phyloP scores from a whole-genome alignment of 352 stramenopile genomes.

The Phytophthora melonis region DNA sequence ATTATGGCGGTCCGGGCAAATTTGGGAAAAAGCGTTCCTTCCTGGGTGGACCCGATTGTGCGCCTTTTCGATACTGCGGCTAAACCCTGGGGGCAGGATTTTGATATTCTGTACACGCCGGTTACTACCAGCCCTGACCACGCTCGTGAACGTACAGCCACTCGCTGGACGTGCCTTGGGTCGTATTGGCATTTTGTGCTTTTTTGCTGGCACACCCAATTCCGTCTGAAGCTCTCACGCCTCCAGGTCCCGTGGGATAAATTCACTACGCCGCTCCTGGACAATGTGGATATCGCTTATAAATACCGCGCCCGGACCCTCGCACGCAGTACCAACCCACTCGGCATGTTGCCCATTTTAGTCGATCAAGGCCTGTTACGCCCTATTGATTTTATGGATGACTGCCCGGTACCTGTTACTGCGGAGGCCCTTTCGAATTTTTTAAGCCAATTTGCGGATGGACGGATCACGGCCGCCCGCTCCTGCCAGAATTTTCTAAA shows the following conservation, averaged over 20 bases:
- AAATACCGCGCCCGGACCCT: background rate
- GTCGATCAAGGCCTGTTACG: background rate
- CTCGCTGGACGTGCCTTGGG: background rate
- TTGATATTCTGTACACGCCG: background rate
- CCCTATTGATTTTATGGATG: background rate
- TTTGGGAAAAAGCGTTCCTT: background rate
- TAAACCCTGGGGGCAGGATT: background rate
- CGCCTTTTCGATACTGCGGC: background rate
- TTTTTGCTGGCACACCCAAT: background rate
- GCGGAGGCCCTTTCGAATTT: background rate
- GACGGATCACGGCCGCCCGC: background rate
- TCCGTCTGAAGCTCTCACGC: background rate
- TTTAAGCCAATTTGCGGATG: background rate
- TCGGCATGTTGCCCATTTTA: background rate
- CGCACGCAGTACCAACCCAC: too few species aligned
- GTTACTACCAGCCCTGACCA: background rate
- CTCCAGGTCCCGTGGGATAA: background rate
- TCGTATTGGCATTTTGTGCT: background rate
- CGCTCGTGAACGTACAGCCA: background rate
- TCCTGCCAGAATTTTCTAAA: background rate
- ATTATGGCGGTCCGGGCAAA: background rate
- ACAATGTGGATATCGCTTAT: background rate
- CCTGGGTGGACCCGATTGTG: background rate
- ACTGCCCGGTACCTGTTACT: background rate
- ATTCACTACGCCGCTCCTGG: background rate